Evolutionary conservation across 768 basidiomycete genomes (phyloP), one percentile per base, ranked within the genome.

Genomic region (Porpolomopsis calyptriformis): DNA sequence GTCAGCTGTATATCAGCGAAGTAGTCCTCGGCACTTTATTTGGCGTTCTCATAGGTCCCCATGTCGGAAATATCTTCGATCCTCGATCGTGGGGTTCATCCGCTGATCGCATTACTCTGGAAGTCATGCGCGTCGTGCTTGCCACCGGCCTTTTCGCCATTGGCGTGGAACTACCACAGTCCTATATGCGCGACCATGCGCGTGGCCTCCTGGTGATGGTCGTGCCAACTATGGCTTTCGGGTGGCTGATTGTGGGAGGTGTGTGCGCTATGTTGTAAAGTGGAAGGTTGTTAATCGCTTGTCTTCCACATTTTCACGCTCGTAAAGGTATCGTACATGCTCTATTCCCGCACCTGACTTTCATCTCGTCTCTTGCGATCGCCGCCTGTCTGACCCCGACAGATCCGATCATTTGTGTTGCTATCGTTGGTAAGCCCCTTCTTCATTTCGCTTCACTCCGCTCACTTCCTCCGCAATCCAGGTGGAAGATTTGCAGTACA

Each of bases 121-220:
- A 94, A 62, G 65, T 94, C 14, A 92, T 82, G 66, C 74, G 92
- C 7, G 64, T 96, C 26, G 85, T 96, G 41, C 84, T 99, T 37
- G 93, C 84, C 2, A 82, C 86, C 1, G 88, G 90, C 22, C 77
- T 98, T 1, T 99, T 99, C 55, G 87, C 93, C 5, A 89, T 97
- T 25, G 94, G 94, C 2, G 89, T 94, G 20, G 93, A 99, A 60
- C 70, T 98, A 26, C 93, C 94, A 0, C 70, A 77, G 46, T 76
- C 80, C 1, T 97, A 97, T 67, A 78, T 97, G 72, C 69, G 70
- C 20, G 72, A 80, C 23, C 89, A 94, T 55, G 85, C 77, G 34
- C 82, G 74, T 54, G 77, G 86, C 31, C 64, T 88, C 0, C 49
- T 80, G 2, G 59, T 75, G 33, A 76, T 87, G 76, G 79, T 88